Base-by-base conservation (phyloP, 2,329 filamentous ascomycete genomes). In the Apiospora pterosperma region DNA sequence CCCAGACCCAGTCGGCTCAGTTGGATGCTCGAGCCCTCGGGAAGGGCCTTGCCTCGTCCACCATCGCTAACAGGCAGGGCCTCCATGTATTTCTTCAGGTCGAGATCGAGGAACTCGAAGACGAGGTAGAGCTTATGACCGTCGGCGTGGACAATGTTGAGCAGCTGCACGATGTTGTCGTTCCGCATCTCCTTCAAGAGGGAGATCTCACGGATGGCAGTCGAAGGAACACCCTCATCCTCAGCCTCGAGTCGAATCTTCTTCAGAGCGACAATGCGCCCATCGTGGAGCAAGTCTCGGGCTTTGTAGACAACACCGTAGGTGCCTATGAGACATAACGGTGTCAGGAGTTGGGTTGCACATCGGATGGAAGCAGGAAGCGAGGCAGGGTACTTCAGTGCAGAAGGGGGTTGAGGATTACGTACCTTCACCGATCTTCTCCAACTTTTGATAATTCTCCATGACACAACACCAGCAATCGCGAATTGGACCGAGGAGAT, bases 271-370 rank as follows among this genome's bases (percentile, higher is more conserved):
- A 97, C 93, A 72, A 97, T 96, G 72, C 92, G 91, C 74, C 92
- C 92, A 70, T 86, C 85, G 74, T 94, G 90, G 69, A 87, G 87
- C 66, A 97, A 90, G 78, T 97, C 93, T 70, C 91, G 89, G 66
- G 93, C 93, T 80, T 97, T 97, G 87, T 97, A 97, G 68, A 97
- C 93, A 68, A 97, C 93, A 78, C 93, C 93, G 76, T 97, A 97
- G 19, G 93, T 97, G 73, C 93, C 93, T 97, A 68, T 38, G 62
- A 36, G 21, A 11, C 11, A 28, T 36, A 21, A 23, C 7, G 39
- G 55, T 63, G 62, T 63, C 48, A 36, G 61, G 41, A 44, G 61
- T 62, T 38, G 38, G 16, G 12, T 11, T n/a, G 28, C 28, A 55
- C 12, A 58, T 65, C 36, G 44, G 42, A 38, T 19, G 38, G 48